Evolutionary conservation across 306 rosid species (phyloP).

Genomic region (Cucurbita ficifolia): DNA sequence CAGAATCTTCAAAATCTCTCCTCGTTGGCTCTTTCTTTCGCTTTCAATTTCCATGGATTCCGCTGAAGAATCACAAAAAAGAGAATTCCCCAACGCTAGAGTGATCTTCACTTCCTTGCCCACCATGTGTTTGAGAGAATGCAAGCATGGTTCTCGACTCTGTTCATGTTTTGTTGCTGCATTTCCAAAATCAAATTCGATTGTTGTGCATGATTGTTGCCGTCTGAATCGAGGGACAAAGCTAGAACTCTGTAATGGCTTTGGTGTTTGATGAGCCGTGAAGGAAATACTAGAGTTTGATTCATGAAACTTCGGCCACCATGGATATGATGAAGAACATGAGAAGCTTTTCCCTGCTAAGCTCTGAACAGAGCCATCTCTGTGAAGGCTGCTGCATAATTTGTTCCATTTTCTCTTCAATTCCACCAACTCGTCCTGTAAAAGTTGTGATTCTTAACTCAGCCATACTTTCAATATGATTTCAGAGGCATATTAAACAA

Average conservation of each 20-base stretch:
- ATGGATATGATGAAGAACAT: not conserved
- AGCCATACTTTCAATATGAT: no score
- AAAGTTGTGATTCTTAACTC: no score
- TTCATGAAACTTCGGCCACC: not conserved
- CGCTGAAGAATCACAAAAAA: slow-evolving; percentile 37
- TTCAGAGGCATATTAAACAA: not conserved
- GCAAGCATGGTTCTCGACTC: slow-evolving; percentile 30
- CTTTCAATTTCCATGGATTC: slow-evolving; percentile 24
- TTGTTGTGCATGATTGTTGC: slow-evolving; percentile 56
- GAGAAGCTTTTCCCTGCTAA: slow-evolving; percentile 1
- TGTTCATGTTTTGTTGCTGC: slow-evolving; percentile 20
- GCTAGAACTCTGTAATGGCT: slow-evolving; percentile 23
- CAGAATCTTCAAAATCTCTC: slow-evolving; percentile 48
- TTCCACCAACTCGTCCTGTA: slow-evolving; percentile 5
- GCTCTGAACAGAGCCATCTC: not conserved
- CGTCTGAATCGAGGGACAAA: slow-evolving; percentile 41
- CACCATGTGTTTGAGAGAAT: slow-evolving; percentile 38
- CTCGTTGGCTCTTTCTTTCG: slow-evolving; percentile 30
- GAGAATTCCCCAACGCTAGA: slow-evolving; percentile 66
- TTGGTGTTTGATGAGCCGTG: slow-evolving; percentile 18
- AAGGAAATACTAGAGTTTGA: slow-evolving; percentile 32
- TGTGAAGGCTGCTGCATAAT: slow-evolving; percentile 1
- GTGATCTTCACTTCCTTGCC: slow-evolving; percentile 56
- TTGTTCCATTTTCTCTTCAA: slow-evolving; percentile 5
- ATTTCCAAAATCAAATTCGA: slow-evolving; percentile 59